phyloP scores from a whole-genome alignment of 2,329 filamentous ascomycete species.

The Dactylellina cionopaga region DNA sequence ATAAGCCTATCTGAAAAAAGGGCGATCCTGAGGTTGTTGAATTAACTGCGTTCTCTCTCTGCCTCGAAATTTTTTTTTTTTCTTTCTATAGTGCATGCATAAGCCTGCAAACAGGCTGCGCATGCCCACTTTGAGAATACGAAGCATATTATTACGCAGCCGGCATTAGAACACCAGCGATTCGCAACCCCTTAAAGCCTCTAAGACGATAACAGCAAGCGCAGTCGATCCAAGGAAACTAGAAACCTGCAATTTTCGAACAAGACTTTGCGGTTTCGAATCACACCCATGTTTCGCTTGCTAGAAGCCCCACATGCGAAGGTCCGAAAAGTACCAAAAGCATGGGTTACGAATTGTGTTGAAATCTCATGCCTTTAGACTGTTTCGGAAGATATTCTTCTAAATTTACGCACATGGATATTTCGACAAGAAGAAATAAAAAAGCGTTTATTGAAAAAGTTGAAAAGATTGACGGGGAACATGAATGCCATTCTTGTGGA shows the following conservation, averaged over 20 bases:
- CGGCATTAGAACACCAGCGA: neutral
- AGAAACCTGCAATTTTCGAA: neutral
- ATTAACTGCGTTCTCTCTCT: too few species aligned
- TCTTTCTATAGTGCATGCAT: too few species aligned
- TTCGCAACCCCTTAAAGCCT: neutral
- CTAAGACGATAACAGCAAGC: conserved; percentile 19
- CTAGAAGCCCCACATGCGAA: neutral
- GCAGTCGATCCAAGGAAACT: conserved; percentile 31
- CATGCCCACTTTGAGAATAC: too few species aligned
- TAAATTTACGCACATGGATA: conserved; percentile 31
- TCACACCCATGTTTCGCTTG: neutral
- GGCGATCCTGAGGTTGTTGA: too few species aligned
- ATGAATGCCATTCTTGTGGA: neutral
- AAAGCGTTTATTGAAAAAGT: too few species aligned
- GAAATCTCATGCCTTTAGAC: neutral
- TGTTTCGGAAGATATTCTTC: conserved; percentile 7
- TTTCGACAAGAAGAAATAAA: too few species aligned
- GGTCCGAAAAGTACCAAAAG: neutral
- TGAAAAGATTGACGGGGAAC: neutral
- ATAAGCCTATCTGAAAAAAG: too few species aligned
- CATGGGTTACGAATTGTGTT: neutral
- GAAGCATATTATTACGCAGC: too few species aligned
- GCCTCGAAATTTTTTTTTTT: too few species aligned
- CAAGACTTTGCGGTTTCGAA: conserved; percentile 7
- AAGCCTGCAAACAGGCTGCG: too few species aligned